Percentiles rank a stretch among this genome's conserved stretches.
Conservation (phyloP, 2,329 filamentous ascomycete species). For the Ceratocystis papillata region DNA sequence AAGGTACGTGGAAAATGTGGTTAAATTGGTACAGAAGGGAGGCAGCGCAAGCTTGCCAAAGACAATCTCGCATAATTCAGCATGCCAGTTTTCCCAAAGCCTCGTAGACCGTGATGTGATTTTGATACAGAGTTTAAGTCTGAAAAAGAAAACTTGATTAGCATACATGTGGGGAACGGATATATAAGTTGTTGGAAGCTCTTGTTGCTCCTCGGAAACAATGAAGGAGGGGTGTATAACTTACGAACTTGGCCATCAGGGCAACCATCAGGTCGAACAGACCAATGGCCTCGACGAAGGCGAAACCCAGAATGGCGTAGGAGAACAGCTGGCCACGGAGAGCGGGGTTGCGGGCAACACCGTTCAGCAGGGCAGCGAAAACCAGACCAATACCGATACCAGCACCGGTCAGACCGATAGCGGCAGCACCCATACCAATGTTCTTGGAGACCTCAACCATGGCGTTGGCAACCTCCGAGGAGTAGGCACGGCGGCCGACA, state of each 20-base stretch:
- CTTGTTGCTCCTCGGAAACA: background rate
- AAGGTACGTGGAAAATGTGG: conserved; percentile 25
- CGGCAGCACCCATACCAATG: conserved; percentile 78
- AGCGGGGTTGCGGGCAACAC: conserved; percentile 86
- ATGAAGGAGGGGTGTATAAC: conserved; percentile 30
- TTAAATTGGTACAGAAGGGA: conserved; percentile 26
- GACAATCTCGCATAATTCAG: conserved; percentile 25
- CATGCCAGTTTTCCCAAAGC: conserved; percentile 25
- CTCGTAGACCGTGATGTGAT: conserved; percentile 25
- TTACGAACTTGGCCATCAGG: conserved; percentile 84
- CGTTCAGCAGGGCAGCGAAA: conserved; percentile 79
- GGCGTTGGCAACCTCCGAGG: conserved; percentile 76
- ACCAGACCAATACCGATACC: conserved; percentile 94
- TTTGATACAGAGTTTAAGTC: conserved; percentile 26
- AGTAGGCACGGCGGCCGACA: conserved; percentile 62
- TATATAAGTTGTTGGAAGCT: background rate
- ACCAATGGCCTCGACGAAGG: conserved; percentile 87
- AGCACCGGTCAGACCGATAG: conserved; percentile 84
- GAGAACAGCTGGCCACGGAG: conserved; percentile 93
- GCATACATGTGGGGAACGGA: background rate
- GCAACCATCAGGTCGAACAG: conserved; percentile 85
- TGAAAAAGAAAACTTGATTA: conserved; percentile 10
- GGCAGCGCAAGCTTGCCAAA: conserved; percentile 24
- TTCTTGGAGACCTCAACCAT: conserved; percentile 87
- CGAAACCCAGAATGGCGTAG: conserved; percentile 91